These are phyloP conservation scores for Obelidium mucronatum DNA, from an alignment of 192 early-diverging fungal species.

Conservation along the genomic window DNA sequence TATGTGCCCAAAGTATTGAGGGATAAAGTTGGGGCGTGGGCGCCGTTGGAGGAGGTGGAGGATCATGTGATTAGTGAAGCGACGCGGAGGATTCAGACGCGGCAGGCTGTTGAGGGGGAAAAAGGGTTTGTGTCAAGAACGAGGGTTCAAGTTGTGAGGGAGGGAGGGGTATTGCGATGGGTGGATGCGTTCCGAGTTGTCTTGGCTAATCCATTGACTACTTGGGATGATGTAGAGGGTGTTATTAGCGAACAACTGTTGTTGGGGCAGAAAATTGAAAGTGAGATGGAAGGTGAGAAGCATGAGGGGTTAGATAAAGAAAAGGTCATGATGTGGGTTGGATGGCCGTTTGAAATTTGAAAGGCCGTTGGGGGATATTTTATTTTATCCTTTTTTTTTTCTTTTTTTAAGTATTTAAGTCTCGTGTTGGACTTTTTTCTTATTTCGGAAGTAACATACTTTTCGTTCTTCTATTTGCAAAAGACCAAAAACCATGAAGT, in stretches of 20 bases:
- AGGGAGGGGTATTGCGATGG: constrained; percentile 14
- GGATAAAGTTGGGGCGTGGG: constrained; percentile 44
- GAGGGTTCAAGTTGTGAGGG: constrained; percentile 24
- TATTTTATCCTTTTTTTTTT: no score
- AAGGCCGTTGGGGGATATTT: no score
- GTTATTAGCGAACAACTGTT: constrained; percentile 48
- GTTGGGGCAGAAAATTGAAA: constrained; percentile 49
- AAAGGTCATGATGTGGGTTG: constrained; percentile 48
- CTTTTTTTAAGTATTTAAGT: no score
- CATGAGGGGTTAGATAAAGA: constrained; percentile 14
- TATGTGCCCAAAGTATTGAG: constrained; percentile 53
- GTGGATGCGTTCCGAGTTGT: constrained; percentile 63
- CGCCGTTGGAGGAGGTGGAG: constrained; percentile 36
- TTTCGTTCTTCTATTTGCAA: no score
- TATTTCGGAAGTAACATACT: no score
- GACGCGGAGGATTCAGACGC: constrained; percentile 48
- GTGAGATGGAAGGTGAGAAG: constrained; percentile 40
- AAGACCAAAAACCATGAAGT: no score
- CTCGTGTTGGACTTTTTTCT: no score
- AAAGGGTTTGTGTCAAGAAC: constrained; percentile 58
- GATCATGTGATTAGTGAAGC: constrained; percentile 40
- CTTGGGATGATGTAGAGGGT: constrained; percentile 59
- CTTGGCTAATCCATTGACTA: constrained; percentile 62
- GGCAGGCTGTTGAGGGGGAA: constrained; percentile 18
- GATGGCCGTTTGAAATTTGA: constrained; percentile 62